Evolutionary conservation across 1,284 basidiomycete species (phyloP).

Genomic region (Peniophora sp.): DNA sequence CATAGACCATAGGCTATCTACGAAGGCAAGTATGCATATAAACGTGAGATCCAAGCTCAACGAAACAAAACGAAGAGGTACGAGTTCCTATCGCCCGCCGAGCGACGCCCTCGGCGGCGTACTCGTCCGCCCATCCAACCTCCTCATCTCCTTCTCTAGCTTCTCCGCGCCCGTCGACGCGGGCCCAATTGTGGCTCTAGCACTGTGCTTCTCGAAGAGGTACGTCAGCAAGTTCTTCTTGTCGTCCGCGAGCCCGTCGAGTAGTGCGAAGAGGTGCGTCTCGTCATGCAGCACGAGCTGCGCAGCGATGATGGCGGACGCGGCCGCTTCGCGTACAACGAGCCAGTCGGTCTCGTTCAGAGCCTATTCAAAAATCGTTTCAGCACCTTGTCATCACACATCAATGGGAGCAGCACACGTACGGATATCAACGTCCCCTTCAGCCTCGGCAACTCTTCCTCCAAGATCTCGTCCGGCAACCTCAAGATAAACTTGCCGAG

Average conservation of each 20-base stretch:
- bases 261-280: conserved; percentile 66
- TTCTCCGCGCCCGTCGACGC: conserved; percentile 42
- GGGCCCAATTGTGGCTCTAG: conserved; percentile 10
- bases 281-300: conserved; percentile 75
- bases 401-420: conserved; percentile 18
- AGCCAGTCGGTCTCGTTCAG: conserved; percentile 64
- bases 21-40: too few species aligned
- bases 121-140: conserved; percentile 67
- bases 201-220: conserved; percentile 68
- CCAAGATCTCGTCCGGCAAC: conserved; percentile 72
- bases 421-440: conserved; percentile 63
- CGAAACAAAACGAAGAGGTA: too few species aligned
- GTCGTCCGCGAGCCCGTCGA: conserved; percentile 73
- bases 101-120: conserved; percentile 35
- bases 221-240: conserved; percentile 84
- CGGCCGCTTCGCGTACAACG: conserved; percentile 74
- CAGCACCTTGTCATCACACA: not conserved
- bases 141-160: conserved; percentile 67
- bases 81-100: too few species aligned
- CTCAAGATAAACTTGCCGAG: conserved; percentile 74
- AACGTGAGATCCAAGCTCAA: too few species aligned
- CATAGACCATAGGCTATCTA: too few species aligned
- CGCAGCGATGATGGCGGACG: conserved; percentile 71
- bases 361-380: conserved; percentile 36
- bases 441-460: conserved; percentile 75